Base-by-base conservation (phyloP, 768 basidiomycete genomes). In the Pulveroboletus sp. region DNA sequence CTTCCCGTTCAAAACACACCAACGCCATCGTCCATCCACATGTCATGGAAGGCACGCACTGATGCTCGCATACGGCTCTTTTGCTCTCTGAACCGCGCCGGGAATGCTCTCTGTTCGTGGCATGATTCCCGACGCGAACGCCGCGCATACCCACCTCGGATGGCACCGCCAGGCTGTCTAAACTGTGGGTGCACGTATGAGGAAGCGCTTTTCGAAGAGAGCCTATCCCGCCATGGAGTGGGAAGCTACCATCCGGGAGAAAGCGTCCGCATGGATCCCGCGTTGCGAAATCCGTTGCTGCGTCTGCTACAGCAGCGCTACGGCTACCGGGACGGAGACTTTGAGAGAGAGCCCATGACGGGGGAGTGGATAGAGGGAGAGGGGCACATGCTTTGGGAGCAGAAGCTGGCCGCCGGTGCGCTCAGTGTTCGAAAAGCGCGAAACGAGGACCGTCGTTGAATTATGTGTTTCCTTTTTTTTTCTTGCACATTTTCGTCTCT, bases 41-140 rank as follows among this genome's bases (percentile, higher is more conserved):
- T 73, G 27, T 75, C 80, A 3, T 91, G 89, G 89, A 78, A 76
- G 42, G 72, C 75, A 8, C 84, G 89, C 50, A 91, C 87, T 1
- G 83, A 87, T 18, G 79, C 84, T 6, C 85, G 90, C 33, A 71
- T 74, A 55, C 80, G 80, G 47, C 73, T 80, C 39, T 86, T 83
- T 69, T 93, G 89, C 65, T 86, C 89, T 4, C 73, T 88, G 28
- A 92, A 93, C 67, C 81, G 90, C 44, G 89, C 89, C 0, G 90
- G 90, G 30, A 93, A 93, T 57, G 89, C 89, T 1, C 78, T 92
- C 32, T 92, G 89, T 64, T 84, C 90, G 4, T 93, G 89, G 89
- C 89, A 93, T 60, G 90, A 93, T 66, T 89, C 89, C 2, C 77
- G 89, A 40, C 81, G 89, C 27, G 89, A 93, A 69, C 83, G 90